Base-by-base conservation (phyloP, 2,329 filamentous ascomycete species). In the Aspergillus quadrilineatus region DNA sequence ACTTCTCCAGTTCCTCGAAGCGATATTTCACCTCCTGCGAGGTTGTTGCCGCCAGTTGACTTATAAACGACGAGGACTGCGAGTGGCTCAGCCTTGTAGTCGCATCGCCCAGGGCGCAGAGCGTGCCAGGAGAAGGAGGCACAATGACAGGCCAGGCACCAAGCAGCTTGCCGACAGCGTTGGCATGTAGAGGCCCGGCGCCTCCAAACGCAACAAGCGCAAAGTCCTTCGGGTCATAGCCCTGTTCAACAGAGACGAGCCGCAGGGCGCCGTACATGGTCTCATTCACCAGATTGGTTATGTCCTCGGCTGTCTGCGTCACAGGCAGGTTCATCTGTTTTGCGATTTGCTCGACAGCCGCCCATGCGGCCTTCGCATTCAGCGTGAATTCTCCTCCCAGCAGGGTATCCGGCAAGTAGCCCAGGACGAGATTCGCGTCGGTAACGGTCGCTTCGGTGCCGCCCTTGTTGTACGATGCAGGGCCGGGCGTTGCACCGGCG, bases 121-220 rank as follows among this genome's bases (percentile, higher is more conserved):
- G 67, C 9, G 79, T 77, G 22, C 79, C 79, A 4, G 79, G 79
- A 1, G 77, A 77, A 1, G 76, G 78, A 9, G 79, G 79, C 2
- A 82, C 69, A n/a, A 81, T 80, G n/a, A 82, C 78, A 4, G 79
- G 79, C 75, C 77, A 81, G 2, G 78, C 76, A 0, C 77, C 77
- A 4, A 82, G 71, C 1, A 82, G 71, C 60, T 80, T 74, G 22
- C 79, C 79, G 1, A 81, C 69, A 3, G 78, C 76, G 50, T 81
- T 22, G 22, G 22, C 22, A 22, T 22, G 22, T 4, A 22, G 22
- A 22, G 22, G 22, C 22, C 79, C 79, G 17, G 79, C 79, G 50
- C 79, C 79, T 32, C 79, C 79, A 57, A 81, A 80, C 0, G 77
- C 78, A 4, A 81, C 79, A 4, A 82, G 69, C 4, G 79, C 78